Conservation (phyloP, 2,329 filamentous ascomycete species). For the Volutella citrinella region DNA sequence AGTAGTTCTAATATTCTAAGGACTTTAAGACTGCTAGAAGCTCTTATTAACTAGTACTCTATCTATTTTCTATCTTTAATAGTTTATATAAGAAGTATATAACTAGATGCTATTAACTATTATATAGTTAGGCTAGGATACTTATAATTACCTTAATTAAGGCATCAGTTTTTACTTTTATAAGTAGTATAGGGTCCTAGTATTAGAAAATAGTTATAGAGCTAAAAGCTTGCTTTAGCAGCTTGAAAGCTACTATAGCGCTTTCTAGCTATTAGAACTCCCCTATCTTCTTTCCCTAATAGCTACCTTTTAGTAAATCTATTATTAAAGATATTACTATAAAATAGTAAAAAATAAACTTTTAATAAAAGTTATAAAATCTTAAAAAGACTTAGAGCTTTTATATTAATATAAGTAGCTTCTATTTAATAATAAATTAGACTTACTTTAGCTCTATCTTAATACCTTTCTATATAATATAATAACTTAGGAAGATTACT, state of each 20-base stretch:
- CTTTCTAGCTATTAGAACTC: neutral
- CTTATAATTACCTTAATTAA: neutral
- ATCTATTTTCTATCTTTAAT: neutral
- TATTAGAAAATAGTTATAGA: neutral
- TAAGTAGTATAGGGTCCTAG: neutral
- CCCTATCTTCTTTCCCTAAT: neutral
- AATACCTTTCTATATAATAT: neutral
- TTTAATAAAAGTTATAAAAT: too few relatives aligned
- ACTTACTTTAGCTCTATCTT: constrained; percentile 1
- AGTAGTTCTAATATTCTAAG: neutral
- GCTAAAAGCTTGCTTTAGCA: neutral
- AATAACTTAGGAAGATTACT: too few relatives aligned
- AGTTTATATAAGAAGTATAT: neutral
- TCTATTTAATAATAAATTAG: too few relatives aligned
- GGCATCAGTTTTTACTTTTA: neutral
- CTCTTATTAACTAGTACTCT: neutral
- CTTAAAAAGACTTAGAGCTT: constrained; percentile 3
- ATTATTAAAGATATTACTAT: constrained; percentile 1
- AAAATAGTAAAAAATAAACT: constrained; percentile 2
- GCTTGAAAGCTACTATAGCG: neutral
- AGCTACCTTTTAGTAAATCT: neutral
- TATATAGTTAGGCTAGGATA: neutral
- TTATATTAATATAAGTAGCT: constrained; percentile 1
- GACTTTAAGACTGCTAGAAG: neutral
- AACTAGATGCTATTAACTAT: neutral